Conservation (phyloP, 192 early-diverging fungal genomes). For the Geranomyces michiganensis region DNA sequence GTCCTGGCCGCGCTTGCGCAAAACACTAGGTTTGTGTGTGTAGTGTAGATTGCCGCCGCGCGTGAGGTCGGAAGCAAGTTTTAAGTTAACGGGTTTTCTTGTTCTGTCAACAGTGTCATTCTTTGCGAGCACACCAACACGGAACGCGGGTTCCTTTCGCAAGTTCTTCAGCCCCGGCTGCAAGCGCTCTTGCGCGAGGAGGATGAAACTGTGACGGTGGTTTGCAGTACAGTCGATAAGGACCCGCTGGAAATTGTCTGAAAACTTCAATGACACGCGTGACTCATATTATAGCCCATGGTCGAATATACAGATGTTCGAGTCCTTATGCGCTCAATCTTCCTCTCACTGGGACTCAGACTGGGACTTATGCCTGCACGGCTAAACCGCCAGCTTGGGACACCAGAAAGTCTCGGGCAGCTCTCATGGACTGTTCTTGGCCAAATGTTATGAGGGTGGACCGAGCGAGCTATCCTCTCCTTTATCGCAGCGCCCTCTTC, state of each 20-base stretch:
- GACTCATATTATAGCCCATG: too few relatives aligned
- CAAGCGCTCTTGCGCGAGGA: slow-evolving; percentile 53
- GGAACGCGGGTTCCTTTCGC: slow-evolving; percentile 81
- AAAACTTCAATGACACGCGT: neutral
- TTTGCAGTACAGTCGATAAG: slow-evolving; percentile 71
- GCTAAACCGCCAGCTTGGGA: too few relatives aligned
- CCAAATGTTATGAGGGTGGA: too few relatives aligned
- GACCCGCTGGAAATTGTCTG: slow-evolving; percentile 70
- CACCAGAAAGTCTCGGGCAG: too few relatives aligned
- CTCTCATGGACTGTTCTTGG: too few relatives aligned
- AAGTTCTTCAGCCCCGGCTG: slow-evolving; percentile 65
- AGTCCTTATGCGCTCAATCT: too few relatives aligned
- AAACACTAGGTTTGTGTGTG: slow-evolving; percentile 54
- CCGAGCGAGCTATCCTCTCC: too few relatives aligned
- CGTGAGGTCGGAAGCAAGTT: neutral
- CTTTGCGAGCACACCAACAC: slow-evolving; percentile 90
- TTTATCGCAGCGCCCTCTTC: too few relatives aligned
- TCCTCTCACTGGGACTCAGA: too few relatives aligned
- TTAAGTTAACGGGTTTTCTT: neutral
- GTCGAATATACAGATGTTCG: too few relatives aligned
- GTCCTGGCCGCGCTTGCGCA: slow-evolving; percentile 79
- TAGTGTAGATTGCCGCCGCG: neutral
- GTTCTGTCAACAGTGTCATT: slow-evolving; percentile 60
- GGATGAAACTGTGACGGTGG: slow-evolving; percentile 55
- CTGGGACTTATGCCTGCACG: too few relatives aligned